Base-by-base conservation (phyloP, 148 eudicot species). In the Vaccinium macrocarpon region DNA sequence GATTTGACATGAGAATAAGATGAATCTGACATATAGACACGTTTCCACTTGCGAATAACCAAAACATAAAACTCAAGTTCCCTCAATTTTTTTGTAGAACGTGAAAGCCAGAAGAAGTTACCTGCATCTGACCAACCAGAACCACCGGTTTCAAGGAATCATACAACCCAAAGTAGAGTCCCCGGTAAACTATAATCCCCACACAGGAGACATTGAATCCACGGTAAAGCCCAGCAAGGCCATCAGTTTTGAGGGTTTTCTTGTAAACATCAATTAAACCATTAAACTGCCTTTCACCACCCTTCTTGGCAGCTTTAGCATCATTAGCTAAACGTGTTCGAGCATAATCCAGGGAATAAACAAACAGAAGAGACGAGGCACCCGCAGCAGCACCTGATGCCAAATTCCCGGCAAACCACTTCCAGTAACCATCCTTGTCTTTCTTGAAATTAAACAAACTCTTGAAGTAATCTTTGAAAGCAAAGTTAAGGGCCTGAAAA, bases 301-400 rank as follows among this genome's bases (percentile, higher is more conserved):
- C 97, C 83, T 86, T 88, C 82, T 89, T 93, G 32, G 95, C 88
- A 84, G 92, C 91, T 89, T 91, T 95, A 27, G 93, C 91, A 87
- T 95, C 98, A 76, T 92, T 95, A 53, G 98, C 94, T 87, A 95
- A 82, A 29, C 98, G 91, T 2, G 97, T 95, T 50, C 97, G 87
- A 51, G 95, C 95, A 84, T 91, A 95, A 84, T 95, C 98, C 76
- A 95, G 79, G 19, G 97, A 90, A 76, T 95, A 95, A 76, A 92
- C 97, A 77, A 93, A 91, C 72, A 92, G 62, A 21, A 87, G 90
- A 79, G 98, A 95, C 42, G 95, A 88, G 68, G 97, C 97, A 87
- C 98, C 97, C 85, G 98, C 98, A 81, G 91, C 91, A 66, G 91
- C 98, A 85, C 98, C 98, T 46, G 97, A 95, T 25, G 96, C 96